Evolutionary conservation across 345 rosid genomes (phyloP), one percentile per base, ranked within the genome.

Genomic region (Citrus mangshanensis): DNA sequence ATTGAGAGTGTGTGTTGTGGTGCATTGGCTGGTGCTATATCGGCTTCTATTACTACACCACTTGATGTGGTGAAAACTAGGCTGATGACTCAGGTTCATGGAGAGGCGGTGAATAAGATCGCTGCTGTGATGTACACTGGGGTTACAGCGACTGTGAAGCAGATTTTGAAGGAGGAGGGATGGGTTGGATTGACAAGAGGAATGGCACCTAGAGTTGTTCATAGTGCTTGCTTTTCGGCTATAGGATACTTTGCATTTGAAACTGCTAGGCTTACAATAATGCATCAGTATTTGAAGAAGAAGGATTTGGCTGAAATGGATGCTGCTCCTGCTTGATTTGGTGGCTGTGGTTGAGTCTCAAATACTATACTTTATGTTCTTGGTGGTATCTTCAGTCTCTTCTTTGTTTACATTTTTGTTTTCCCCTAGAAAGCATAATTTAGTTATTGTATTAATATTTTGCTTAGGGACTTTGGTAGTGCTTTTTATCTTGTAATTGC

Each of bases 211-310:
- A 82, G 97, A 74, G 97, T 95, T 74, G 82, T 95, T 81, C 99
- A 95, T 54, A 95, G 99, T 78, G 98, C 99, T 54, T 89, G 97
- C 76, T 93, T 95, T 83, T 91, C 98, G 0, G 99, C 99, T 0
- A 68, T 95, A 19, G 97, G 98, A 8, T 95, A 95, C 87, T 92
- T 92, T 83, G 99, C 98, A 2, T 93, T 95, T 79, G 98, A 95
- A 92, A 95, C 98, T 7, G 96, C 98, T 1, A 89, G 97, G 88
- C 89, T 92, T 51, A 72, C 90, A 4, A 87, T 93, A 85, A 84
- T 95, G 82, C 87, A 88, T 78, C 93, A 85, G 79, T 92, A 89
- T 82, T 81, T 93, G 89, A 88, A 89, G 85, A 81, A 81, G 80
- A 92, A 91, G 83, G 88, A 91, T 74, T 81, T 77, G 81, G 81